phyloP scores from a whole-genome alignment of 495 filamentous ascomycete species.

The Cryomyces minteri region DNA sequence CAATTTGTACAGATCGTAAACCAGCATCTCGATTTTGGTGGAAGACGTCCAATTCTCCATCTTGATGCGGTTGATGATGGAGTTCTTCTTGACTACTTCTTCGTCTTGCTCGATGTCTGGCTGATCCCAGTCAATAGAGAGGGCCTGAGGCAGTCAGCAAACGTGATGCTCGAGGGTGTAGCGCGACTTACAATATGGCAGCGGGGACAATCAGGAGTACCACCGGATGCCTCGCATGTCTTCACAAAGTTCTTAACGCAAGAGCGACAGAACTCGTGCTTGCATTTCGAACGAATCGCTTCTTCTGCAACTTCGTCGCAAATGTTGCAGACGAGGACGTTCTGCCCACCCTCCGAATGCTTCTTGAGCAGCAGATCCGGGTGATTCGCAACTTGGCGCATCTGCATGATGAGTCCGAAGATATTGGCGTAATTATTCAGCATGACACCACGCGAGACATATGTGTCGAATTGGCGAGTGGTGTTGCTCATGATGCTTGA shows the following conservation, averaged over 20 bases:
- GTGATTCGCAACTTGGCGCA: conserved; percentile 92
- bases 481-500: conserved; percentile 83
- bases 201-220: conserved; percentile 62
- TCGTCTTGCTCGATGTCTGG: conserved; percentile 84
- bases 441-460: conserved; percentile 83
- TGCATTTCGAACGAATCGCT: conserved; percentile 76
- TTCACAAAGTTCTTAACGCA: conserved; percentile 74
- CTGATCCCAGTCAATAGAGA: conserved; percentile 69
- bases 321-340: conserved; percentile 76
- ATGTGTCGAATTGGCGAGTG: conserved; percentile 77
- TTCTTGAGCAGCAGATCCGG: conserved; percentile 88
- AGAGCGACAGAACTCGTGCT: conserved; percentile 84
- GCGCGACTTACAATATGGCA: conserved; percentile 49
- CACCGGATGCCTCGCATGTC: conserved; percentile 38
- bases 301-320: conserved; percentile 94
- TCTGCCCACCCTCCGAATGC: conserved; percentile 66
- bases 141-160: not conserved
- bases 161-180: conserved; percentile 27
- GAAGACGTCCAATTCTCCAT: conserved; percentile 97
- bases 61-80: conserved; percentile 91
- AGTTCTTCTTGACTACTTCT: conserved; percentile 67
- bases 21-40: conserved; percentile 90
- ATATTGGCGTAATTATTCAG: conserved; percentile 93
- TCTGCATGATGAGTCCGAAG: conserved; percentile 84
- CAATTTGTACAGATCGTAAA: conserved; percentile 80